Evolutionary conservation across 441 rosid genomes (phyloP).

Genomic region (Raphanus hybrid): DNA sequence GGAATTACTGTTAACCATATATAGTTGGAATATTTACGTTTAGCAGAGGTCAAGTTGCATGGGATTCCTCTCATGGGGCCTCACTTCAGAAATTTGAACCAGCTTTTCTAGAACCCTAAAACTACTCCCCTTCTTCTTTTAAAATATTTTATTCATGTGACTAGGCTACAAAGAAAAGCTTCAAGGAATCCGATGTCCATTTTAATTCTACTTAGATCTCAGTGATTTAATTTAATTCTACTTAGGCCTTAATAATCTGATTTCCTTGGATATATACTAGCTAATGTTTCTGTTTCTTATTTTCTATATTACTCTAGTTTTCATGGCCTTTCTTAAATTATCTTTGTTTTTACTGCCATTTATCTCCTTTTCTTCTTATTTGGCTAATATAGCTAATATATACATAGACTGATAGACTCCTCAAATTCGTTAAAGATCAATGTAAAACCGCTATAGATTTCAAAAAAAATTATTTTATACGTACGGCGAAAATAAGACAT

Average conservation of each 20-base stretch:
- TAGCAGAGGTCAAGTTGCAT: constrained; percentile 50
- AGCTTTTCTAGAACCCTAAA: constrained; percentile 51
- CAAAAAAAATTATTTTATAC: neutral
- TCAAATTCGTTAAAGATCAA: neutral
- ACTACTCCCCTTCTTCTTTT: constrained; percentile 42
- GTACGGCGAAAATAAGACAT: neutral
- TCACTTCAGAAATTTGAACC: constrained; percentile 53
- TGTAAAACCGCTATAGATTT: neutral
- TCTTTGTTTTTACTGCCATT: neutral
- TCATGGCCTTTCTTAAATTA: neutral
- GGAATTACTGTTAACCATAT: too few relatives aligned
- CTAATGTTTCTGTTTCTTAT: neutral
- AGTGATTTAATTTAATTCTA: neutral
- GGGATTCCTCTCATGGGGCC: constrained; percentile 72
- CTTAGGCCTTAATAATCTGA: neutral
- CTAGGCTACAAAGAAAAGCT: constrained; percentile 45
- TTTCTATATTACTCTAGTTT: neutral
- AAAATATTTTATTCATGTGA: constrained; percentile 26
- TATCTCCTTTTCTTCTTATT: neutral
- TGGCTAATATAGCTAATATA: neutral
- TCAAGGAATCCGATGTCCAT: constrained; percentile 72
- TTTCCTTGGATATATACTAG: neutral
- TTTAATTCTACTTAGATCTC: constrained; percentile 5
- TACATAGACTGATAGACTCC: neutral
- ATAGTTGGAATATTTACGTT: constrained; percentile 9